phyloP scores from a whole-genome alignment of 768 basidiomycete species.

The Psilocybe tampanensis region DNA sequence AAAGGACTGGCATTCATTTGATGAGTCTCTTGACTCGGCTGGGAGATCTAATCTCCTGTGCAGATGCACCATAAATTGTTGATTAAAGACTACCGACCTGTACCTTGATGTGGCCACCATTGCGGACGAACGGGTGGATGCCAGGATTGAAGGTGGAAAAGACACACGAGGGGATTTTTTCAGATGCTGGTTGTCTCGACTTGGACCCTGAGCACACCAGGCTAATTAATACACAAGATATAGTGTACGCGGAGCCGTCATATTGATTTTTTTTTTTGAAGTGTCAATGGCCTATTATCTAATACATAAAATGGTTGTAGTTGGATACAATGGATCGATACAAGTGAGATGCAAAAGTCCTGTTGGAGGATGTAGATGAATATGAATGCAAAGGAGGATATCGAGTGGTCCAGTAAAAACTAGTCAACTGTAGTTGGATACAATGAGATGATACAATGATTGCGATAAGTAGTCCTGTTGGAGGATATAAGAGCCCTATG shows the following conservation, averaged over 20 bases:
- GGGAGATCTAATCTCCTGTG: too few species aligned
- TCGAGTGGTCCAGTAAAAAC: not conserved
- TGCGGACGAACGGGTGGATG: too few species aligned
- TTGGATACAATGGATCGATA: slow-evolving; percentile 42
- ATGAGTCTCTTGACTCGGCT: too few species aligned
- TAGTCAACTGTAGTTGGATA: not conserved
- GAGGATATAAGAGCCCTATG: too few species aligned
- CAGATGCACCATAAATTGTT: too few species aligned
- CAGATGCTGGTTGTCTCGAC: not conserved
- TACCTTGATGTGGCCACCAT: too few species aligned
- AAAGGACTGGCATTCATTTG: too few species aligned
- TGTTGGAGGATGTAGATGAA: slow-evolving; percentile 20
- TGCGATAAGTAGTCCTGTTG: slow-evolving; percentile 8
- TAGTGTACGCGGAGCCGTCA: not conserved
- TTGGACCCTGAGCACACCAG: not conserved
- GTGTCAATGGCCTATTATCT: not conserved
- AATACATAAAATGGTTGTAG: slow-evolving; percentile 30
- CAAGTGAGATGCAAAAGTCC: slow-evolving; percentile 20
- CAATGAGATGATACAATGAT: not conserved
- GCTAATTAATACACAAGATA: not conserved
- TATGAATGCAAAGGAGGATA: not conserved
- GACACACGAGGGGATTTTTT: not conserved
- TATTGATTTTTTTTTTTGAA: not conserved
- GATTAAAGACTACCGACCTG: too few species aligned
- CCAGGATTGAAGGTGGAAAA: not conserved